phyloP scores from a whole-genome alignment of 2,329 filamentous ascomycete species.

The Paraconiothyrium brasiliense region DNA sequence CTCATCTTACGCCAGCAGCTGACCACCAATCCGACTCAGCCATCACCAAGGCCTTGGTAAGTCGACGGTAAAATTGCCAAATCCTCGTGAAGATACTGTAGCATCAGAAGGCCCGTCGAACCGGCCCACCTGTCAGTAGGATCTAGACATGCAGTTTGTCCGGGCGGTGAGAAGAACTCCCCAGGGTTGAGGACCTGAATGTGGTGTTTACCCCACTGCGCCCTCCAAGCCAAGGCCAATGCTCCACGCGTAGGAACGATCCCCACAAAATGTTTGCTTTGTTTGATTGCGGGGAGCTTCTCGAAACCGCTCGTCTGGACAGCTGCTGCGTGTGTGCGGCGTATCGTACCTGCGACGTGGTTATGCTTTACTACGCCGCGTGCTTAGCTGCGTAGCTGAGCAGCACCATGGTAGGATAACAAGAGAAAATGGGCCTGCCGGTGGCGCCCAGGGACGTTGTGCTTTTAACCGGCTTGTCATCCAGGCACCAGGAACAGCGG shows the following conservation, averaged over 20 bases:
- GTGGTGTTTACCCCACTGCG: conserved; percentile 6
- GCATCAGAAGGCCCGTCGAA: conserved; percentile 12
- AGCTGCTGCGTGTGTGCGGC: not conserved
- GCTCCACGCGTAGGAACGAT: conserved; percentile 8
- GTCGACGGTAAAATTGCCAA: not conserved
- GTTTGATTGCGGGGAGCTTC: not conserved
- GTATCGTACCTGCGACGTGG: no score
- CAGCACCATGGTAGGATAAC: not conserved
- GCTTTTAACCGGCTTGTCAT: conserved; percentile 15
- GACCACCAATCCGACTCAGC: conserved; percentile 13
- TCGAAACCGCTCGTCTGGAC: not conserved
- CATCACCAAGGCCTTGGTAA: conserved; percentile 1
- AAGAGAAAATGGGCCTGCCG: not conserved
- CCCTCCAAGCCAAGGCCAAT: conserved; percentile 8
- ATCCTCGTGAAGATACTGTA: conserved; percentile 1
- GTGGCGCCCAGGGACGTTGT: conserved; percentile 3
- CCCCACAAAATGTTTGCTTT: not conserved
- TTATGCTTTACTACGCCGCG: not conserved
- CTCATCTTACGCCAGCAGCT: conserved; percentile 15
- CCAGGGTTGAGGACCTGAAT: conserved; percentile 8
- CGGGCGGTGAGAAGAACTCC: conserved; percentile 1
- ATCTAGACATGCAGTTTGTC: conserved; percentile 2
- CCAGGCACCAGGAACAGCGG: conserved; percentile 17
- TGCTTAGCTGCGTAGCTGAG: not conserved
- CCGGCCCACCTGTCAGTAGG: not conserved